Percentiles rank a stretch among this genome's conserved stretches.
Evolutionary conservation across 2,329 filamentous ascomycete genomes (phyloP).

Genomic region (Didymella sp.): DNA sequence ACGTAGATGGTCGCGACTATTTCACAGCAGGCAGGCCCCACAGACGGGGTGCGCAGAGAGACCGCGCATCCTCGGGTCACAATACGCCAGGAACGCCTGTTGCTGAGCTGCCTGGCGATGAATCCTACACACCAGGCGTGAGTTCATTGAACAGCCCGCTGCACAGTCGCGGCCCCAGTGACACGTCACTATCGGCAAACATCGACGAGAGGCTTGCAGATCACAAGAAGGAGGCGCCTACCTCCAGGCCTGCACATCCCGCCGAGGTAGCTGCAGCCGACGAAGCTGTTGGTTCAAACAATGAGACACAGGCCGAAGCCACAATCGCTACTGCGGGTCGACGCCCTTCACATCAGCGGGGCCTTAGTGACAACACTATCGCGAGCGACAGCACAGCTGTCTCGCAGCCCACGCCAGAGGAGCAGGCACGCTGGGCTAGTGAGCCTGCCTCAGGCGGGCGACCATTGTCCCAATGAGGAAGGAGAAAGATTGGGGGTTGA

Average conservation of each 20-base stretch:
- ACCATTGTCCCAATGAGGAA: constrained; percentile 25
- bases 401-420: constrained; percentile 45
- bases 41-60: constrained; percentile 32
- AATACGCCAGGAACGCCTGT: constrained; percentile 37
- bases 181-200: constrained; percentile 33
- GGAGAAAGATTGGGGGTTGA: not conserved
- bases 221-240: constrained; percentile 8
- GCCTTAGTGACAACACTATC: constrained; percentile 42
- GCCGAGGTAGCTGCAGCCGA: not conserved
- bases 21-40: constrained; percentile 32
- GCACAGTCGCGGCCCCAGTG: constrained; percentile 38
- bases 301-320: not conserved
- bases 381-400: constrained; percentile 46
- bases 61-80: constrained; percentile 35
- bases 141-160: constrained; percentile 19
- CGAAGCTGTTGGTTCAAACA: not conserved
- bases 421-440: constrained; percentile 38
- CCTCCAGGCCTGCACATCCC: not conserved
- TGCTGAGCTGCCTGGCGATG: constrained; percentile 44
- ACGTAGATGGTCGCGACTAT: constrained; percentile 32
- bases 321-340: constrained; percentile 22
- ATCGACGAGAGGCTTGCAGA: constrained; percentile 39
- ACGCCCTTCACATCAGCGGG: constrained; percentile 41
- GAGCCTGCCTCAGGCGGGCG: constrained; percentile 8
- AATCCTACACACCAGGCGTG: constrained; percentile 26